Evolutionary conservation across 768 basidiomycete species (phyloP).

Genomic region (Sistotremastrum suecicum): DNA sequence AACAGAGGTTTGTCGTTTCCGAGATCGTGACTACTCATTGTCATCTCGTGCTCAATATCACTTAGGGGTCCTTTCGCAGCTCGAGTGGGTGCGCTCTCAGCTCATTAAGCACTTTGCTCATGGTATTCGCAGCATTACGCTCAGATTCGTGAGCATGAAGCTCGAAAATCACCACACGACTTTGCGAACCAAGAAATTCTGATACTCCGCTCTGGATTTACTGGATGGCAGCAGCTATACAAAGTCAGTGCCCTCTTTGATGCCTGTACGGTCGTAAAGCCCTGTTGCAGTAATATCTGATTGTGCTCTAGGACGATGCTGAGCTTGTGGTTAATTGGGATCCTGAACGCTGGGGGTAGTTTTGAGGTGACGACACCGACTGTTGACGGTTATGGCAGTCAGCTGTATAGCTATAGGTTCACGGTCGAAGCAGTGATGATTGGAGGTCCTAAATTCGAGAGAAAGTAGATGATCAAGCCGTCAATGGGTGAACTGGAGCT

Average conservation of each 20-base stretch:
- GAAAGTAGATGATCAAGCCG: too few species aligned
- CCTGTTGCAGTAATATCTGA: constrained; percentile 1
- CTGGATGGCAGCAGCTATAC: constrained; percentile 53
- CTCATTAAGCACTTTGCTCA: not conserved
- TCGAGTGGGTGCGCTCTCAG: constrained; percentile 42
- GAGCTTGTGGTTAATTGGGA: constrained; percentile 68
- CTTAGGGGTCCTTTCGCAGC: constrained; percentile 31
- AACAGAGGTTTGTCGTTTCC: constrained; percentile 43
- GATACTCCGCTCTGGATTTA: constrained; percentile 62
- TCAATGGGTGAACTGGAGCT: too few species aligned
- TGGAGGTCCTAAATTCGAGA: too few species aligned
- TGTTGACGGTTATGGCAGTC: too few species aligned
- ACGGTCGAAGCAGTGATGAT: too few species aligned
- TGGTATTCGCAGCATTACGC: constrained; percentile 41
- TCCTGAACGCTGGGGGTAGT: too few species aligned
- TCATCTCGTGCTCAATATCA: not conserved
- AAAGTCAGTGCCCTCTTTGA: constrained; percentile 26
- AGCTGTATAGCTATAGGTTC: too few species aligned
- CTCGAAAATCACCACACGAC: constrained; percentile 25
- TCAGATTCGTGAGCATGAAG: constrained; percentile 33
- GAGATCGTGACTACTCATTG: not conserved
- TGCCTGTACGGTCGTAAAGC: not conserved
- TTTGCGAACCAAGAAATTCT: constrained; percentile 38
- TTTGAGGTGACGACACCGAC: too few species aligned
- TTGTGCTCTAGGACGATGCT: constrained; percentile 39